Evolutionary conservation across 2,329 filamentous ascomycete species (phyloP).

Genomic region (Teratosphaeria zuluensis): DNA sequence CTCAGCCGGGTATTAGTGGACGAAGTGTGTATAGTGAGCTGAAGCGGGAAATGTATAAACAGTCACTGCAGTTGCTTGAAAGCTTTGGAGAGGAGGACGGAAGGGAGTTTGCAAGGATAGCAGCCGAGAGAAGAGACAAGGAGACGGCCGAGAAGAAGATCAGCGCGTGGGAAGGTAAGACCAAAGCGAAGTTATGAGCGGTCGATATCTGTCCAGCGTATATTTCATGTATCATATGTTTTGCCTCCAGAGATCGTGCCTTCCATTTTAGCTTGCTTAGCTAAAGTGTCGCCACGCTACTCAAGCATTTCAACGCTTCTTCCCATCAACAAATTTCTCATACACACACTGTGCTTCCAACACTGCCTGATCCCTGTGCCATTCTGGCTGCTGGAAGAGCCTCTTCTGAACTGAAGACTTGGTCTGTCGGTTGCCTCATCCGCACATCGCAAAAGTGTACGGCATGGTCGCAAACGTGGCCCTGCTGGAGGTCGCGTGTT

Average conservation of each 20-base stretch:
- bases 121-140: constrained; percentile 18
- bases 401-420: too few species aligned
- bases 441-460: too few species aligned
- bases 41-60: constrained; percentile 67
- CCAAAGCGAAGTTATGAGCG: constrained; percentile 19
- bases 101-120: constrained; percentile 8
- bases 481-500: constrained; percentile 42
- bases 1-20: constrained; percentile 29
- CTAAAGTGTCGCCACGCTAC: not conserved
- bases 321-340: too few species aligned
- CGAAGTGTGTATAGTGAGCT: constrained; percentile 60
- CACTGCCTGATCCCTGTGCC: too few species aligned
- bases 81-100: constrained; percentile 31
- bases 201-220: not conserved
- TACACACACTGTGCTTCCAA: too few species aligned
- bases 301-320: too few species aligned
- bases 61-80: constrained; percentile 51
- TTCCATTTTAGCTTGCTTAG: not conserved
- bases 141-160: constrained; percentile 22
- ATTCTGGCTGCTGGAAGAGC: too few species aligned
- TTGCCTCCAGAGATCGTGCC: too few species aligned
- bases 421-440: too few species aligned
- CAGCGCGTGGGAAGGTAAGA: constrained; percentile 15
- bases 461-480: constrained; percentile 1
- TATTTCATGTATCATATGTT: too few species aligned